Evolutionary conservation across 225 moss, liverwort and hornwort species (phyloP).

Genomic region (Antitrichia curtipendula): DNA sequence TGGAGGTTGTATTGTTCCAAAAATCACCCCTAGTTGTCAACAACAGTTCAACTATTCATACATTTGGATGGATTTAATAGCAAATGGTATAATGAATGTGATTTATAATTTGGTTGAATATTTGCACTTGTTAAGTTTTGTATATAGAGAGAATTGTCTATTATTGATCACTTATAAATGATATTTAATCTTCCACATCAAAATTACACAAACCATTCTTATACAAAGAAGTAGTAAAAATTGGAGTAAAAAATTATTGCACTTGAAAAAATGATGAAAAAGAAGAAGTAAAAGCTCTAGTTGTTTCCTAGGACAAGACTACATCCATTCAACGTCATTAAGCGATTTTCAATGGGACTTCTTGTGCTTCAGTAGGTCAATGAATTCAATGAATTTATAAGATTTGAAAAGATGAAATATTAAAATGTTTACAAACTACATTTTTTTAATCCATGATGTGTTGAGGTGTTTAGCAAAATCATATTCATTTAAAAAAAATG

Average conservation of each 20-base stretch:
- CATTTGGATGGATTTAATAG: not conserved
- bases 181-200: not conserved
- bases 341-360: not conserved
- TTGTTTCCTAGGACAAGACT: not conserved
- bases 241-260: not conserved
- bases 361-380: not conserved
- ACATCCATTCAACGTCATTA: not conserved
- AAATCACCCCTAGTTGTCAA: not conserved
- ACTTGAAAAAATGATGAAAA: fast-evolving
- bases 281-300: not conserved
- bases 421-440: not conserved
- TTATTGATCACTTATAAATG: not conserved
- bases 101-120: not conserved
- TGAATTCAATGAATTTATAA: not conserved
- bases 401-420: not conserved
- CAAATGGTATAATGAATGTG: not conserved
- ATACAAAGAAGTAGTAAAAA: too few species aligned
- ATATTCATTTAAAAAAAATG: not conserved
- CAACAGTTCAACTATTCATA: not conserved
- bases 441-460: not conserved
- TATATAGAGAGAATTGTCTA: not conserved
- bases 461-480: not conserved
- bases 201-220: not conserved
- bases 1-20: not conserved
- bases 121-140: not conserved